A percentile compares a stretch with the other conserved stretches of the same genome.
Evolutionary conservation across 139 green algal species (phyloP).

Genomic region (Yamagishiella unicocca): DNA sequence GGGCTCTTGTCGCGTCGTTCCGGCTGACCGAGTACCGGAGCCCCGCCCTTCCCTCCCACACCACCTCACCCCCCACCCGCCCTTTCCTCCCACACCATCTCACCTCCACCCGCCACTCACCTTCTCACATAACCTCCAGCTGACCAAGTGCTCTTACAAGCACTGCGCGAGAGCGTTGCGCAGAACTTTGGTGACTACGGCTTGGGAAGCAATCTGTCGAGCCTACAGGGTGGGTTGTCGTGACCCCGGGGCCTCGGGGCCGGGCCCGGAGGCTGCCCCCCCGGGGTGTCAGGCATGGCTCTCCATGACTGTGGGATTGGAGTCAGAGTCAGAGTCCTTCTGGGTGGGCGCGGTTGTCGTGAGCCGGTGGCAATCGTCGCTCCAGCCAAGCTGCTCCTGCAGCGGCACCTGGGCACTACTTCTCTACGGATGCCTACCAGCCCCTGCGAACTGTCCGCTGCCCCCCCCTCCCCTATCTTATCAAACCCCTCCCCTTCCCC

Average conservation of each 20-base stretch:
- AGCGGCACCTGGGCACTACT: neutral
- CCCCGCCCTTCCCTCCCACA: neutral
- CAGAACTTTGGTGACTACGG: slow-evolving; percentile 32
- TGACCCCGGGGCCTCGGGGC: neutral
- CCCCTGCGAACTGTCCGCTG: neutral
- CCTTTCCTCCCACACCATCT: neutral
- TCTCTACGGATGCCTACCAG: neutral
- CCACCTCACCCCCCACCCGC: too few species aligned
- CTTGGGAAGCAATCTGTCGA: neutral
- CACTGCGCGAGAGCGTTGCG: neutral
- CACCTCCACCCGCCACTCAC: too few species aligned
- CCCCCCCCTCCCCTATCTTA: neutral
- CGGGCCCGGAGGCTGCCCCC: neutral
- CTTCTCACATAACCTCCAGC: too few species aligned
- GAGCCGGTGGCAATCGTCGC: too few species aligned
- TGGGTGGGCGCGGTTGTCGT: too few species aligned
- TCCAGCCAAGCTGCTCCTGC: neutral
- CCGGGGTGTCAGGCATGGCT: too few species aligned
- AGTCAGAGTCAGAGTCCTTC: neutral
- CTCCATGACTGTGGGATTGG: neutral
- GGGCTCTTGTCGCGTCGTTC: neutral
- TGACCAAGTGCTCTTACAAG: neutral
- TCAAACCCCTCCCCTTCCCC: neutral
- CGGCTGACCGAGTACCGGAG: neutral
- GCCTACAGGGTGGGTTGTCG: neutral